Evolutionary conservation across 2,329 filamentous ascomycete species (phyloP).

Genomic region (Chaetomium strumarium): DNA sequence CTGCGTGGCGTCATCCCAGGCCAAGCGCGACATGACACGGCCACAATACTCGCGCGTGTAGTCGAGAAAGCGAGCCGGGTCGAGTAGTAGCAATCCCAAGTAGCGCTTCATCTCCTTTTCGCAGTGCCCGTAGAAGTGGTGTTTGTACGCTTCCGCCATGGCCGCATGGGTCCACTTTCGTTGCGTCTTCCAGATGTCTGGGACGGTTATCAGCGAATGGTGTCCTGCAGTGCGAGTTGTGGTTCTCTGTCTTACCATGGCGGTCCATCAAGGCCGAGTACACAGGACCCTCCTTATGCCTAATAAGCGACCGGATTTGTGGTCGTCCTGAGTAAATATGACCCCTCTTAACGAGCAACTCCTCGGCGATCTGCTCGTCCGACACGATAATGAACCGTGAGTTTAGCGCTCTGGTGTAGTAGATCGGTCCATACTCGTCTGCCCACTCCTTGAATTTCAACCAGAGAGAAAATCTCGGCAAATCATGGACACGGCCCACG

Average conservation of each 20-base stretch:
- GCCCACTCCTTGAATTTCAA: constrained; percentile 47
- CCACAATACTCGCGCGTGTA: constrained; percentile 45
- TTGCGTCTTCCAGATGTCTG: constrained; percentile 44
- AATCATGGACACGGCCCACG: constrained; percentile 43
- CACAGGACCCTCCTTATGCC: constrained; percentile 42
- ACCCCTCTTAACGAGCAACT: constrained; percentile 44
- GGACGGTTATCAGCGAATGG: background rate
- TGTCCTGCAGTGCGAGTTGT: no score
- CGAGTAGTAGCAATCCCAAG: constrained; percentile 41
- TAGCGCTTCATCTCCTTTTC: constrained; percentile 42
- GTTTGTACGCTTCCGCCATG: constrained; percentile 33
- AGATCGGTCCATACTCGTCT: constrained; percentile 38
- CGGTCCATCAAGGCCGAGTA: constrained; percentile 48
- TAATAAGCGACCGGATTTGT: constrained; percentile 43
- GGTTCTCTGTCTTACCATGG: constrained; percentile 33
- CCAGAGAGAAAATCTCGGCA: constrained; percentile 43
- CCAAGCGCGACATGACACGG: constrained; percentile 44
- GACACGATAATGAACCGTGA: constrained; percentile 41
- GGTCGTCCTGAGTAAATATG: constrained; percentile 46
- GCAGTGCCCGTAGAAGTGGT: constrained; percentile 44
- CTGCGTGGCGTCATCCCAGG: constrained; percentile 45
- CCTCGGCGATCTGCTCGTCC: constrained; percentile 43
- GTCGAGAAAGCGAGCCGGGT: constrained; percentile 40
- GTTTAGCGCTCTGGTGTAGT: constrained; percentile 36
- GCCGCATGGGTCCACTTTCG: constrained; percentile 48